phyloP scores from a whole-genome alignment of 164 flowering plant genomes.

The Platanus orientalis region DNA sequence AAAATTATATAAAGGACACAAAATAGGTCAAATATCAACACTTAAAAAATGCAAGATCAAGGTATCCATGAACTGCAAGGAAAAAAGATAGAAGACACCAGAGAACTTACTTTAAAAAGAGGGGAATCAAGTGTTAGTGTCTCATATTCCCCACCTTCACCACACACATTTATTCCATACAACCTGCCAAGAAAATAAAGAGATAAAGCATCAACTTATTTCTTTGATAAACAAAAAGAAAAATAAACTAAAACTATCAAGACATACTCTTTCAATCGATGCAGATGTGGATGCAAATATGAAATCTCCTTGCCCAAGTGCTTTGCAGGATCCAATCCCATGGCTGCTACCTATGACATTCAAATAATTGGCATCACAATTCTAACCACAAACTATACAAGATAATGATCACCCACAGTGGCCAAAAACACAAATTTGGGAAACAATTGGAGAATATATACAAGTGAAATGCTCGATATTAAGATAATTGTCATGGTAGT shows the following conservation, averaged over 20 bases:
- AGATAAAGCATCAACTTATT: neutral
- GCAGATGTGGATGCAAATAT: constrained; percentile 50
- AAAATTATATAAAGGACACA: neutral
- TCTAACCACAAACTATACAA: neutral
- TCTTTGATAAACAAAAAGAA: neutral
- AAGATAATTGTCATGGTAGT: neutral
- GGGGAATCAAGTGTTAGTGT: constrained; percentile 94
- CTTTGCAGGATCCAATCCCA: constrained; percentile 81
- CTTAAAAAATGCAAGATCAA: neutral
- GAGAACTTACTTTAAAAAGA: constrained; percentile 60
- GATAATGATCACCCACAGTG: neutral
- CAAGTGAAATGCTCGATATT: neutral
- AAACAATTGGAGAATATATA: neutral
- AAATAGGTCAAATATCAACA: neutral
- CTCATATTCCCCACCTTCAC: constrained; percentile 99
- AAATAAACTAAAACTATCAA: neutral
- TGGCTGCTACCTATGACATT: constrained; percentile 71
- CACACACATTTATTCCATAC: constrained; percentile 93
- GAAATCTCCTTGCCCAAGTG: constrained; percentile 87
- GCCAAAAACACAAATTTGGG: neutral
- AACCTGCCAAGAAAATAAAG: constrained; percentile 38
- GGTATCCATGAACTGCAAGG: neutral
- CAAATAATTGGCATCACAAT: neutral
- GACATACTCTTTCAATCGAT: constrained; percentile 73
- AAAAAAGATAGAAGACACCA: neutral